Conservation (phyloP, 495 filamentous ascomycete species). For the Tuber aestivum region DNA sequence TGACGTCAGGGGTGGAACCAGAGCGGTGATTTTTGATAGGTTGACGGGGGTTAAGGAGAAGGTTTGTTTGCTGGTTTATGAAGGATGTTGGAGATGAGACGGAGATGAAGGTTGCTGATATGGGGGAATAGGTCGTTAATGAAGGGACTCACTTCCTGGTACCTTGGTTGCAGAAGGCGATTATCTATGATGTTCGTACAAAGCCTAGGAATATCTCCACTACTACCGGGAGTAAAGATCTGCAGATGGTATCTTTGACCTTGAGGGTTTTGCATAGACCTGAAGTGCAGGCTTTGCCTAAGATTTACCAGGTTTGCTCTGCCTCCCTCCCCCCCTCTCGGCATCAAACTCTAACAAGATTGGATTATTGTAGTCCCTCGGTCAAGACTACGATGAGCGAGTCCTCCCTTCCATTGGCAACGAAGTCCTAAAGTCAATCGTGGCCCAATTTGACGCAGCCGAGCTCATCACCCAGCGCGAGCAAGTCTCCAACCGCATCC, state of each 20-base stretch:
- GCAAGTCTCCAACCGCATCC: constrained; percentile 86
- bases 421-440: constrained; percentile 98
- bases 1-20: constrained; percentile 88
- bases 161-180: constrained; percentile 90
- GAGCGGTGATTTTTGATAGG: constrained; percentile 97
- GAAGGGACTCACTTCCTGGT: constrained; percentile 97
- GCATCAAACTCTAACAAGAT: constrained; percentile 5
- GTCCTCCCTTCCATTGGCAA: constrained; percentile 99
- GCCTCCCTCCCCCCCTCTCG: background rate
- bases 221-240: constrained; percentile 96
- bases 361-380: constrained; percentile 55
- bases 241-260: constrained; percentile 99
- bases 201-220: constrained; percentile 95
- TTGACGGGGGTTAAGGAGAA: constrained; percentile 84
- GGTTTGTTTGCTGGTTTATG: constrained; percentile 27
- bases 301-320: constrained; percentile 87
- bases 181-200: constrained; percentile 96
- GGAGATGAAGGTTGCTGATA: background rate
- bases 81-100: background rate
- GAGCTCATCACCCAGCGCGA: constrained; percentile 99
- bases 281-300: constrained; percentile 84
- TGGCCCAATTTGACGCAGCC: constrained; percentile 97
- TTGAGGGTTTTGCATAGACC: constrained; percentile 91
- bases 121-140: constrained; percentile 59
- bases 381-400: constrained; percentile 97